Base-by-base conservation (phyloP, 1,284 basidiomycete genomes). In the Flammula alnicola region DNA sequence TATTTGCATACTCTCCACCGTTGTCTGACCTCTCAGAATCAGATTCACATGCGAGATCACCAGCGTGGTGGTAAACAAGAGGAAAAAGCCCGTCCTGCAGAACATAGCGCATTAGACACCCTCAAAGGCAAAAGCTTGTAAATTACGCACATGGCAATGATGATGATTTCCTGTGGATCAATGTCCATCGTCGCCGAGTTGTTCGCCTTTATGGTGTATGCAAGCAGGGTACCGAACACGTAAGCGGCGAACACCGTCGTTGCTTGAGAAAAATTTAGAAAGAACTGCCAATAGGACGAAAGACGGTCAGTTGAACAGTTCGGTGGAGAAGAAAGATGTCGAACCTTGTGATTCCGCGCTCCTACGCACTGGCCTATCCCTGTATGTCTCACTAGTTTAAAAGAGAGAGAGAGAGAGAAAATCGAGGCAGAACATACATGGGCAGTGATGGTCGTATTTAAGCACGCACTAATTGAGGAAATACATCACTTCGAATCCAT, bases 361-460 rank as follows among this genome's bases (percentile, higher is more conserved):
- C 91, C 91, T 6, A 93, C 88, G 60, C 90, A 93, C 57, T 90
- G 87, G 22, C 88, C 89, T 42, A 93, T 84, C 89, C 89, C 81
- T 84, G 48, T 5, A 36, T 11, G 35, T n/a, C n/a, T n/a, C n/a
- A n/a, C 33, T 27, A 5, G 11, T 42, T 16, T 32, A 12, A 31
- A 32, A 36, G 33, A 27, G 10, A 17, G 14, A 35, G 20, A 12
- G 44, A 11, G 40, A 7, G 25, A 6, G 25, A 4, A n/a, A 37
- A 43, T 16, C 43, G 30, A 39, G 22, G 39, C 11, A 20, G 1
- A n/a, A 68, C 80, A n/a, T n/a, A 84, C 83, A 86, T 45, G 86
- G 85, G 65, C 85, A 88, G 61, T 91, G 88, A 67, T 91, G 88
- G 61, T 91, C 88, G 63, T 83, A 91, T 61, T 81, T 81, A 41